A percentile compares a stretch with the other conserved stretches of the same genome.
phyloP scores from a whole-genome alignment of 2,329 filamentous ascomycete genomes.

The Aureobasidium leucospermi region DNA sequence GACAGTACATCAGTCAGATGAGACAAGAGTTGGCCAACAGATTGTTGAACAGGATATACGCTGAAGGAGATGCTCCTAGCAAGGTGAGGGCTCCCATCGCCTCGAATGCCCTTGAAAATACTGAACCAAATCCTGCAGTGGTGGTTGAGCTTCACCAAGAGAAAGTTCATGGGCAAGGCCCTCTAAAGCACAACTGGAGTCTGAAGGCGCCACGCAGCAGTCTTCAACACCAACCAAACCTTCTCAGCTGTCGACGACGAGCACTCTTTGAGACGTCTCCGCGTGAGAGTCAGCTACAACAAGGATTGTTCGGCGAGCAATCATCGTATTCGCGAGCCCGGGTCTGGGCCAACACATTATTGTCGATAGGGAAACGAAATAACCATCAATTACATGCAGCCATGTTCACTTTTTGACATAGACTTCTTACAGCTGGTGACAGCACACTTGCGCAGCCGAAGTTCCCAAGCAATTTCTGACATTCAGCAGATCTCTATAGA shows the following conservation, averaged over 20 bases:
- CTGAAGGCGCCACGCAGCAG: constrained; percentile 2
- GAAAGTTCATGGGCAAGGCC: constrained; percentile 97
- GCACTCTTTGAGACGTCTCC: too few relatives aligned
- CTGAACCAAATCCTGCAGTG: constrained; percentile 57
- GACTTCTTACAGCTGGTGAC: too few relatives aligned
- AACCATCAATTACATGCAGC: not conserved
- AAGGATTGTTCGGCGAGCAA: not conserved
- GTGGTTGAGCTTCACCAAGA: constrained; percentile 98
- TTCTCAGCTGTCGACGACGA: not conserved
- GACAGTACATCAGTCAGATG: constrained; percentile 86
- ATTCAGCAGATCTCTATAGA: not conserved
- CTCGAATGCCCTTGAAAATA: not conserved
- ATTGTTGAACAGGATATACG: constrained; percentile 79
- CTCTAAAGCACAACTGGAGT: constrained; percentile 23
- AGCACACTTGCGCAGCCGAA: too few relatives aligned
- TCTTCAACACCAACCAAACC: not conserved
- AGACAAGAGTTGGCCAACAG: constrained; percentile 82
- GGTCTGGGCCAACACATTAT: not conserved
- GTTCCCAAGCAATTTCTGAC: not conserved
- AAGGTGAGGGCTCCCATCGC: constrained; percentile 38
- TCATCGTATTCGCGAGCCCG: not conserved
- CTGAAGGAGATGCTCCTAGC: constrained; percentile 60
- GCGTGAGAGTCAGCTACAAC: too few relatives aligned
- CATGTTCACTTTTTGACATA: not conserved
- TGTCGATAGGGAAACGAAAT: constrained; percentile 2